Evolutionary conservation across 2,329 filamentous ascomycete genomes (phyloP).

Genomic region (Fusarium concolor): DNA sequence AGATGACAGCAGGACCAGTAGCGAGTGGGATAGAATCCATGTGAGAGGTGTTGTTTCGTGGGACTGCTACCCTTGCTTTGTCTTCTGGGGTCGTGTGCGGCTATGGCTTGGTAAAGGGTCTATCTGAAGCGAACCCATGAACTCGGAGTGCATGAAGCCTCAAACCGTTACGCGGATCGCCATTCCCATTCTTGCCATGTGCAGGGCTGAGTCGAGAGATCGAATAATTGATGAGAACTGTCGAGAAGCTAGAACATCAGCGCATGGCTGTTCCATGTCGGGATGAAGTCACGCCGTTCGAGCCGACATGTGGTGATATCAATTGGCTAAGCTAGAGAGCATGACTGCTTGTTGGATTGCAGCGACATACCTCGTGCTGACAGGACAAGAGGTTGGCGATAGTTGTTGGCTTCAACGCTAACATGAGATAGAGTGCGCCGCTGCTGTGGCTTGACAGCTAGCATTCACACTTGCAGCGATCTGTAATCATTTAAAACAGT

Average conservation of each 20-base stretch:
- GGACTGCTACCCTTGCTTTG: slow-evolving; percentile 22
- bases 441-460: slow-evolving; percentile 18
- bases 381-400: slow-evolving; percentile 9
- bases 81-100: slow-evolving; percentile 18
- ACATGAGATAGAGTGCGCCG: slow-evolving; percentile 22
- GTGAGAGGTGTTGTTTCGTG: slow-evolving; percentile 21
- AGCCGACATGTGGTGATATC: slow-evolving; percentile 20
- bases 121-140: slow-evolving; percentile 32
- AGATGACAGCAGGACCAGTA: slow-evolving; percentile 9
- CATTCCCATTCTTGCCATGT: neutral
- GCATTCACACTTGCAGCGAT: slow-evolving; percentile 8
- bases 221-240: neutral
- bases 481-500: slow-evolving; percentile 17
- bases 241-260: neutral
- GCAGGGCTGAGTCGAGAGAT: slow-evolving; percentile 32
- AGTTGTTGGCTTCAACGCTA: slow-evolving; percentile 7
- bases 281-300: slow-evolving; percentile 12
- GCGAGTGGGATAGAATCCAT: slow-evolving; percentile 8
- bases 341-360: slow-evolving; percentile 4
- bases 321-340: neutral
- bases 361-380: slow-evolving; percentile 14
- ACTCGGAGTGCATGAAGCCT: slow-evolving; percentile 9
- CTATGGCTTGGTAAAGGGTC: slow-evolving; percentile 18
- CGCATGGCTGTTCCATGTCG: slow-evolving; percentile 13
- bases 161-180: slow-evolving; percentile 29